Evolutionary conservation across 2,329 filamentous ascomycete species (phyloP), one percentile per base, ranked within the genome.

Genomic region (Macroventuria anomochaeta): DNA sequence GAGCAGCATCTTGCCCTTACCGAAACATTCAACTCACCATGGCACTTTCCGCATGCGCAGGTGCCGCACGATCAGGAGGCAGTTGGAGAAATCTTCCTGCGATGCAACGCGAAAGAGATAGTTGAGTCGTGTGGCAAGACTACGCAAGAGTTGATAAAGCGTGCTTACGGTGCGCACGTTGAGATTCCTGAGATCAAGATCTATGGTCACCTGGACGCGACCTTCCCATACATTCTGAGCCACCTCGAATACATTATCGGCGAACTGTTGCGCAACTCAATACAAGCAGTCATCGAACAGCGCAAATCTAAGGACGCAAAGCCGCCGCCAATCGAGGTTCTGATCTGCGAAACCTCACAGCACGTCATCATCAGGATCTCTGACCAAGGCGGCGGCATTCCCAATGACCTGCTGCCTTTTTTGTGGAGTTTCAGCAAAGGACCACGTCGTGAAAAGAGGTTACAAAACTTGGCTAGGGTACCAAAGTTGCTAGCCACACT

Each of bases 391-490:
- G 95, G 96, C 57, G 95, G 96, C 29, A 91, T 99, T 47, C 88
- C 92, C 0, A 85, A 87, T 41, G 90, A 95, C 36, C 85, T 93
- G 53, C 79, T 97, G 18, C 93, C 93, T 0, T 89, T 96, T 71
- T 82, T 99, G 5, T 99, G 96, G 95, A 96, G 92, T 21, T 99
- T 99, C 73, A 92, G 88, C 76, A 97, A 97, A 76, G 93, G 93
- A 0, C 91, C 93, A 2, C 86, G 91, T 29, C 89, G 87, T 53
- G 82, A 88, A 61, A 84, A 86, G 55, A 86, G 91, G 3, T 82
- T 97, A n/a, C 81, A 90, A 64, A 97, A 97, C 71, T 83, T 99
- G 7, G 85, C 85, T 10, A 86, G 88, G 59, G 93, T 99, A 2
- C 95, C 95, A 3, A 89, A 90, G 56, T 89, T 99, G 83, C 90